A percentile compares a stretch with the other conserved stretches of the same genome.
These are phyloP conservation scores for Ormosia semicastrata DNA, from an alignment of 306 rosid genomes.

Conservation along the genomic window DNA sequence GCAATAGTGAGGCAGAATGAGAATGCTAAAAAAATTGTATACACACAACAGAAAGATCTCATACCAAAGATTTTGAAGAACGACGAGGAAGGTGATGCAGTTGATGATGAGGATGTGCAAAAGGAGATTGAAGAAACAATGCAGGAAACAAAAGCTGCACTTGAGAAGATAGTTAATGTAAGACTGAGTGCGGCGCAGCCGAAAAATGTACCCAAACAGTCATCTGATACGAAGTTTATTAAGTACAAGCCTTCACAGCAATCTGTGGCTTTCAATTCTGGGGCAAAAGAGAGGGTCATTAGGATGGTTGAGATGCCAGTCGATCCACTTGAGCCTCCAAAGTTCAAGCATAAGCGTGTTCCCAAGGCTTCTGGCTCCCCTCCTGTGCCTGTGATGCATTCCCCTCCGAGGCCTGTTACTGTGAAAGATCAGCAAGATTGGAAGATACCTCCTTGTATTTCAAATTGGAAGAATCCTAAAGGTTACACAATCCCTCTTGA, in stretches of 20 bases:
- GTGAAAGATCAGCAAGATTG: conserved; percentile 94
- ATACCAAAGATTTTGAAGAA: conserved; percentile 67
- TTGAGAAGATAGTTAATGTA: conserved; percentile 84
- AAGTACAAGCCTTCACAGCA: conserved; percentile 92
- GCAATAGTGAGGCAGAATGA: conserved; percentile 86
- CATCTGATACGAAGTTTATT: conserved; percentile 66
- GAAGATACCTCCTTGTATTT: conserved; percentile 93
- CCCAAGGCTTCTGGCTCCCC: conserved; percentile 90
- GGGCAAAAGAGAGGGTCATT: conserved; percentile 86
- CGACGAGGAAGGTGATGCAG: conserved; percentile 41
- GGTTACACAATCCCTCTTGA: conserved; percentile 91
- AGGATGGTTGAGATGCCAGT: conserved; percentile 93
- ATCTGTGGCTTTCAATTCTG: conserved; percentile 76
- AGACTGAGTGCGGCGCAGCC: conserved; percentile 87
- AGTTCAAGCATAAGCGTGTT: conserved; percentile 92
- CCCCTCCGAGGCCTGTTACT: conserved; percentile 88
- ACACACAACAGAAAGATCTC: conserved; percentile 74
- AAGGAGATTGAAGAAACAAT: conserved; percentile 75
- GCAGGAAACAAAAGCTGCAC: conserved; percentile 76
- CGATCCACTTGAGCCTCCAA: conserved; percentile 92
- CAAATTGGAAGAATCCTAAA: conserved; percentile 95
- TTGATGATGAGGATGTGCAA: conserved; percentile 54
- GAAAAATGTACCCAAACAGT: conserved; percentile 73
- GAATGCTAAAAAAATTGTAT: conserved; percentile 73
- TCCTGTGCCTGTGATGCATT: conserved; percentile 90